These are phyloP conservation scores for Immersiporthe knoxdaviesiana DNA, from an alignment of 2,329 filamentous ascomycete genomes.

Conservation along the genomic window DNA sequence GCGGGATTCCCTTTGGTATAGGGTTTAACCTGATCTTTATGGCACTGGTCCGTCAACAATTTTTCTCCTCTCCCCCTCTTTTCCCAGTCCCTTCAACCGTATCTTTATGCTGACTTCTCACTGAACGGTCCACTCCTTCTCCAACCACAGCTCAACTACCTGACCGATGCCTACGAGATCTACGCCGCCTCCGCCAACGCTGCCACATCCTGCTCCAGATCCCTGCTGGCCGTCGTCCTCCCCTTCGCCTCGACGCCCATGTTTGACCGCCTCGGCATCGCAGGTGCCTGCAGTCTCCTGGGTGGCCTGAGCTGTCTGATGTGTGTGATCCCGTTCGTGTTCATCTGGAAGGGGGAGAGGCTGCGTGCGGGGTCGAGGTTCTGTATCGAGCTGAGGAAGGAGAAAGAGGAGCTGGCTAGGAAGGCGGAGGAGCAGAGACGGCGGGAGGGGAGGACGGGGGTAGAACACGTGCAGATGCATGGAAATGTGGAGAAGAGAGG, in stretches of 20 bases:
- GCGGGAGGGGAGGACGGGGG: background rate
- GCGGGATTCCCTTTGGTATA: conserved; percentile 63
- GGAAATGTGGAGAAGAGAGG: background rate
- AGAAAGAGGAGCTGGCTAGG: conserved; percentile 51
- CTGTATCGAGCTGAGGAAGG: conserved; percentile 60
- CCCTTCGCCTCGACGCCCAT: conserved; percentile 58
- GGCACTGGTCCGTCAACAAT: conserved; percentile 50
- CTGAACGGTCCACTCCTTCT: background rate
- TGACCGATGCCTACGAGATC: conserved; percentile 69
- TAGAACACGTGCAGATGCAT: background rate
- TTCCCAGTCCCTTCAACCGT: background rate
- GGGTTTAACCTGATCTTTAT: conserved; percentile 68
- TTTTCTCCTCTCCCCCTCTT: background rate
- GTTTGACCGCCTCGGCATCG: conserved; percentile 51
- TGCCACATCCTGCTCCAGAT: conserved; percentile 53
- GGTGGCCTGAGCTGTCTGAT: conserved; percentile 55
- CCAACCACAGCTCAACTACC: conserved; percentile 52
- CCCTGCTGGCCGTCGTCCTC: conserved; percentile 56
- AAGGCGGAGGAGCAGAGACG: conserved; percentile 43
- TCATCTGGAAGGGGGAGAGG: conserved; percentile 56
- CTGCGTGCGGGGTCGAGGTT: conserved; percentile 64
- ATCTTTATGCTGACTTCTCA: background rate
- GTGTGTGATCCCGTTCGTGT: conserved; percentile 55
- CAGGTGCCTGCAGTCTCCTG: conserved; percentile 56
- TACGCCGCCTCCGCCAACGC: conserved; percentile 63